phyloP scores from a whole-genome alignment of 768 basidiomycete species.

The Austroboletus eburneus region DNA sequence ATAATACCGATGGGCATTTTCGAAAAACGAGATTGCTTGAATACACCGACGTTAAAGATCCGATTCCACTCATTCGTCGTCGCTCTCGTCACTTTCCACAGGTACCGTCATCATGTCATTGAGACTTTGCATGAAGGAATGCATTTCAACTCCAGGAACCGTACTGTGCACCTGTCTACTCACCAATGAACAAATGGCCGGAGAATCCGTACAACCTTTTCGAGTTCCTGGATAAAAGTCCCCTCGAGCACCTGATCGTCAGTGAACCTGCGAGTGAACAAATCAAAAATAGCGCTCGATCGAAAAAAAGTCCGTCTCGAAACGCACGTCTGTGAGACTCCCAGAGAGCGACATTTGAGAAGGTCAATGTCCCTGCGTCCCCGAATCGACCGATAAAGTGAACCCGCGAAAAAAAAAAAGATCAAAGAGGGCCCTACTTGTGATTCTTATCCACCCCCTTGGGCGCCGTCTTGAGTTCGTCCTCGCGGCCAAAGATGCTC shows the following conservation, averaged over 20 bases:
- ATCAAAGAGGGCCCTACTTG: constrained; percentile 40
- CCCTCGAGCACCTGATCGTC: constrained; percentile 69
- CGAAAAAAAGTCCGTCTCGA: constrained; percentile 5
- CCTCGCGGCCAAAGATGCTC: constrained; percentile 84
- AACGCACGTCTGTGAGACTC: constrained; percentile 56
- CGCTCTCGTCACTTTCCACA: constrained; percentile 20
- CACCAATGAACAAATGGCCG: constrained; percentile 80
- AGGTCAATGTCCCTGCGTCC: constrained; percentile 79
- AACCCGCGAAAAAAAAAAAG: too few species aligned
- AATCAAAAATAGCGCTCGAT: background rate
- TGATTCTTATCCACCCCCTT: constrained; percentile 87
- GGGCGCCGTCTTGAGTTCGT: constrained; percentile 86
- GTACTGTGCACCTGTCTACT: constrained; percentile 15
- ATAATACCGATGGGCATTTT: too few species aligned
- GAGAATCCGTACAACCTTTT: constrained; percentile 49
- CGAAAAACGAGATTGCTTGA: too few species aligned
- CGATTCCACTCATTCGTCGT: constrained; percentile 12
- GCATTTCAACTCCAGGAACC: background rate
- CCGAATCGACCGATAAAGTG: background rate
- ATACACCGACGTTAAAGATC: background rate
- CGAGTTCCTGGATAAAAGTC: constrained; percentile 61
- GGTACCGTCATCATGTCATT: constrained; percentile 69
- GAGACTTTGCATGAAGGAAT: constrained; percentile 38
- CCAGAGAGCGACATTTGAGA: constrained; percentile 77
- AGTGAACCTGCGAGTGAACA: constrained; percentile 47